Conservation (phyloP, 176 grass and related monocot genomes). For the Musa schizocarpa region DNA sequence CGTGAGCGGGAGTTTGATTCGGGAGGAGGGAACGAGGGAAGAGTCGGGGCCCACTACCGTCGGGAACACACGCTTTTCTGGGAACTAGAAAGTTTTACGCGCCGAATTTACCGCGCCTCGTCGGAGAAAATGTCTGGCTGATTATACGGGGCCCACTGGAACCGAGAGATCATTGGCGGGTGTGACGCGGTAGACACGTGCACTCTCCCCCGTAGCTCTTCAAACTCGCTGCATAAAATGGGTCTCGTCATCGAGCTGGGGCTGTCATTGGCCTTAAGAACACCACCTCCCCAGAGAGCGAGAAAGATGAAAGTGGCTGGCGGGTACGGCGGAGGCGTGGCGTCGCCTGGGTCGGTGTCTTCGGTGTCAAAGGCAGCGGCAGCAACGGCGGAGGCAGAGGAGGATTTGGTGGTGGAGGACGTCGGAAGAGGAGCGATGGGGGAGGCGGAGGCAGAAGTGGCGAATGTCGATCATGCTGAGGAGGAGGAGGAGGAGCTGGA, state of each 20-base stretch:
- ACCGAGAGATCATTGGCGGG: background rate
- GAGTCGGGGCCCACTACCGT: background rate
- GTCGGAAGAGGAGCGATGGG: background rate
- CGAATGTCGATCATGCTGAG: background rate
- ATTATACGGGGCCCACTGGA: background rate
- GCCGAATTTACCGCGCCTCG: background rate
- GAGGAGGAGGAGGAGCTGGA: conserved; percentile 19
- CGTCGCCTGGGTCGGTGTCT: conserved; percentile 10
- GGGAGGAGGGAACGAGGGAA: background rate
- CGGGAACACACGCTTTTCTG: background rate
- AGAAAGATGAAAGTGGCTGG: conserved; percentile 1
- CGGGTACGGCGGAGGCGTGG: conserved; percentile 4
- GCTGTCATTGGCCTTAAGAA: background rate
- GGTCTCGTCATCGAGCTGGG: conserved; percentile 2
- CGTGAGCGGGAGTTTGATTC: background rate
- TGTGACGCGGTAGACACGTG: background rate
- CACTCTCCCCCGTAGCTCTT: too few relatives aligned
- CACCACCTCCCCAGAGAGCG: background rate
- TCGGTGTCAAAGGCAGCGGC: conserved; percentile 8
- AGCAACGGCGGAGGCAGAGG: background rate
- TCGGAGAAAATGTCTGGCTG: too few relatives aligned
- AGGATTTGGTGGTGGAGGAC: background rate
- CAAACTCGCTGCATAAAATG: background rate
- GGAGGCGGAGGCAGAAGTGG: conserved; percentile 10
- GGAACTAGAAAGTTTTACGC: background rate